phyloP scores from a whole-genome alignment of 2,329 filamentous ascomycete genomes.

The Teratosphaeria viscida region DNA sequence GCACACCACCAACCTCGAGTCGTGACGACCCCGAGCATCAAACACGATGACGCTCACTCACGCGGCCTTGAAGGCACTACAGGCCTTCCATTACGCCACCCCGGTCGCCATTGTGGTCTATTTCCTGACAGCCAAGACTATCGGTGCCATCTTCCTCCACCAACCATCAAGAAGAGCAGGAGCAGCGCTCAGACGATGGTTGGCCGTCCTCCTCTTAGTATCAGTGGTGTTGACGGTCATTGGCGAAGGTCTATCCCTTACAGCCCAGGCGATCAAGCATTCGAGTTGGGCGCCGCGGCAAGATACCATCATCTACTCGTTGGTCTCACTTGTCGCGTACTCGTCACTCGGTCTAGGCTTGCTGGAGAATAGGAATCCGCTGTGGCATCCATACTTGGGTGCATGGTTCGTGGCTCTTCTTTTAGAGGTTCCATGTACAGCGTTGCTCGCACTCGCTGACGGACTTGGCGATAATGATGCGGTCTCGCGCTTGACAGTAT shows the following conservation, averaged over 20 bases:
- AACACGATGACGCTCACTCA: background rate
- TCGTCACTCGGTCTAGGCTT: constrained; percentile 15
- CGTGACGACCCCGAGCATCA: background rate
- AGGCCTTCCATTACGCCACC: constrained; percentile 17
- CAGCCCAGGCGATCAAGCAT: constrained; percentile 9
- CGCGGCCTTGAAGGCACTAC: constrained; percentile 6
- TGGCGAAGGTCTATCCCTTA: constrained; percentile 10
- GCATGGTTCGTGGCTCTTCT: constrained; percentile 15
- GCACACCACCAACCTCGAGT: background rate
- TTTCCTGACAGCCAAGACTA: constrained; percentile 17
- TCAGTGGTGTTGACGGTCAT: constrained; percentile 10
- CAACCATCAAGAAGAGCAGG: constrained; percentile 10
- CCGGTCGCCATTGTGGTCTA: constrained; percentile 16
- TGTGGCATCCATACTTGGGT: constrained; percentile 22
- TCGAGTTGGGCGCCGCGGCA: constrained; percentile 9
- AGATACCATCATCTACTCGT: constrained; percentile 16
- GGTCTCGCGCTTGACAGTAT: constrained; percentile 6
- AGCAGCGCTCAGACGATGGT: constrained; percentile 7
- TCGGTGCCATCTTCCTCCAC: constrained; percentile 20
- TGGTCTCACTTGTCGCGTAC: constrained; percentile 11
- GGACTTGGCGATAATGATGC: constrained; percentile 5
- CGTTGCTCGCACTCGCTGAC: constrained; percentile 7
- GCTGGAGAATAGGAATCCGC: constrained; percentile 11
- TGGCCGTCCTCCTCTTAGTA: constrained; percentile 11
- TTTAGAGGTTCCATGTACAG: constrained; percentile 15